Conservation (phyloP, 2,329 filamentous ascomycete genomes). For the Fusarium sp. region DNA sequence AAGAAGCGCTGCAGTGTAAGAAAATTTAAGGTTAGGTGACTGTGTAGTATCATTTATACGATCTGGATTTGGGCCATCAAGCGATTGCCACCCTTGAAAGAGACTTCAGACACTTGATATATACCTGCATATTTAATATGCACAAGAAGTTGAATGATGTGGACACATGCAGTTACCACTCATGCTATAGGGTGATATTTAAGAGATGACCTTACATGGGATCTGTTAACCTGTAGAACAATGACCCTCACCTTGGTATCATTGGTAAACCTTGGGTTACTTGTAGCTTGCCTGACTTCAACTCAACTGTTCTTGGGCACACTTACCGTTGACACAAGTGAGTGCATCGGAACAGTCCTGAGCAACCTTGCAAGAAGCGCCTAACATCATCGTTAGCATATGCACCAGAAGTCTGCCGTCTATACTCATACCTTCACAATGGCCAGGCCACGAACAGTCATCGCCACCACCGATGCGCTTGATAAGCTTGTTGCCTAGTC, state of each 20-base stretch:
- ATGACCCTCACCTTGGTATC: neutral
- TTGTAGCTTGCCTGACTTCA: neutral
- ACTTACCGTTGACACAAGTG: neutral
- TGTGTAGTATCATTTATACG: no score
- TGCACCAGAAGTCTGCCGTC: neutral
- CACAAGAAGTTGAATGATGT: neutral
- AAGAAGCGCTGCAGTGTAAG: no score
- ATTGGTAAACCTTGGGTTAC: neutral
- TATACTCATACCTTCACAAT: constrained; percentile 1
- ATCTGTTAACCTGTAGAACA: neutral
- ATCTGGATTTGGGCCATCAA: neutral
- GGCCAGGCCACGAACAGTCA: constrained; percentile 6
- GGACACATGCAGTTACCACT: neutral
- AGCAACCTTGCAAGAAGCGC: constrained; percentile 4
- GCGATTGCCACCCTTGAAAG: neutral
- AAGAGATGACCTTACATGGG: neutral
- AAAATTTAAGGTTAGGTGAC: no score
- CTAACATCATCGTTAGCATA: neutral
- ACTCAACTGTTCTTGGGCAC: neutral
- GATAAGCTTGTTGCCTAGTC: constrained; percentile 6
- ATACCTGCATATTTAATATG: neutral
- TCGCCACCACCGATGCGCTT: constrained; percentile 2
- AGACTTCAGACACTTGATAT: neutral
- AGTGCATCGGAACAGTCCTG: constrained; percentile 5
- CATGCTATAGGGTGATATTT: neutral